Evolutionary conservation across 2,329 filamentous ascomycete species (phyloP).

Genomic region (Acrocalymma vagum): DNA sequence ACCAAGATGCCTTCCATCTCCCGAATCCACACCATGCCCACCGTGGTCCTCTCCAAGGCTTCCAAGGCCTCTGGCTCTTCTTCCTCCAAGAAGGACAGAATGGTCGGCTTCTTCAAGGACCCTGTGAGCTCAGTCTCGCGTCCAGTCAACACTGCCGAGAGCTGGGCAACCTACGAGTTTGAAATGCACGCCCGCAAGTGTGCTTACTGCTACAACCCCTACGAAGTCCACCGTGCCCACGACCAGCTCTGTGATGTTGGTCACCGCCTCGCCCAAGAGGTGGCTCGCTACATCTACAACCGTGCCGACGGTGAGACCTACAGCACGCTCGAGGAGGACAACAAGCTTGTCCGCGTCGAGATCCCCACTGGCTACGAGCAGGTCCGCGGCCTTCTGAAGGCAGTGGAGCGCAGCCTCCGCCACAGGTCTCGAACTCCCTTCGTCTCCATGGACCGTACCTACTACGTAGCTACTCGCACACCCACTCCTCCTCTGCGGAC

Average conservation of each 20-base stretch:
- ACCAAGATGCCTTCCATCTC: constrained; percentile 42
- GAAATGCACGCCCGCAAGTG: constrained; percentile 57
- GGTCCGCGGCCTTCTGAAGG: constrained; percentile 50
- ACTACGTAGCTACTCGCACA: constrained; percentile 51
- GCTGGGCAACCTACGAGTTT: constrained; percentile 58
- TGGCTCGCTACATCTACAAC: constrained; percentile 55
- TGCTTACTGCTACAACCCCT: constrained; percentile 54
- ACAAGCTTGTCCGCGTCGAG: constrained; percentile 56
- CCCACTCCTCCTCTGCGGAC: constrained; percentile 31
- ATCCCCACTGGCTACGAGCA: constrained; percentile 53
- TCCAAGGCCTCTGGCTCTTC: too few species aligned
- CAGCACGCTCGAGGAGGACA: constrained; percentile 45
- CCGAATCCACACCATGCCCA: constrained; percentile 41
- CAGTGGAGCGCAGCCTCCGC: constrained; percentile 50
- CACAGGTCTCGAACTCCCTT: constrained; percentile 47
- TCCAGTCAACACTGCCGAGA: constrained; percentile 51
- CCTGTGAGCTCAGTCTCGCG: constrained; percentile 51
- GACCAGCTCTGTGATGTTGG: constrained; percentile 54
- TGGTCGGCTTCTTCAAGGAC: constrained; percentile 46
- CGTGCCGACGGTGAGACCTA: constrained; percentile 42
- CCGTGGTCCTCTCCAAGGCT: constrained; percentile 39
- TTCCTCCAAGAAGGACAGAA: constrained; percentile 41
- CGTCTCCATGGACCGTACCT: constrained; percentile 54
- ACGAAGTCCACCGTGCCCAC: constrained; percentile 50
- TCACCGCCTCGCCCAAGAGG: constrained; percentile 54